Evolutionary conservation across 768 basidiomycete genomes (phyloP), one percentile per base, ranked within the genome.

Genomic region (Gyrodon lividus): DNA sequence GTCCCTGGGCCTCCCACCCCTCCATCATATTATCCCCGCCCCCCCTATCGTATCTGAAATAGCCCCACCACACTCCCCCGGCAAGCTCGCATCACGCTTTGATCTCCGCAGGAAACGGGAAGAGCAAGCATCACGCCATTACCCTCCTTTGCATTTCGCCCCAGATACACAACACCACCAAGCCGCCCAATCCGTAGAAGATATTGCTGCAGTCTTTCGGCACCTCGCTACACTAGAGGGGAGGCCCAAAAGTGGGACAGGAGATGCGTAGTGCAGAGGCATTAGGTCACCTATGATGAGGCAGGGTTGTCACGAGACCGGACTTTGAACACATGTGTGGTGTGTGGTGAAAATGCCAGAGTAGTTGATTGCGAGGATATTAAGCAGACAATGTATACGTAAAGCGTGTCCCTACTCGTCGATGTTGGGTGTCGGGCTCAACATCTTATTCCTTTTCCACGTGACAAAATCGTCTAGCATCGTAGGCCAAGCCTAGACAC

Each of bases 401-500:
- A 54, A 49, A 30, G 31, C 33, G 33, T 57, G 54, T 55, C 6
- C 33, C n/a, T 43, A 48, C 19, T 50, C 13, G 26, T 47, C 46
- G 19, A 23, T 42, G 24, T n/a, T 39, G 13, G 39, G 22, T 35
- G 43, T 48, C 6, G 52, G 35, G 22, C 9, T 31, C 45, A 51
- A 24, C 45, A 41, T 47, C 51, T 57, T 70, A 5, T 50, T 52
- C 52, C 67, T 72, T 63, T 85, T 89, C 86, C 84, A 89, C 2
- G 64, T 63, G 5, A 84, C 87, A 60, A 92, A 92, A 54, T 89
- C 83, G 59, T 92, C 90, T 40, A 92, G 69, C 55, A 90, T 72
- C 13, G 88, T 87, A 0, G 90, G 90, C 90, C 90, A 92, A 30
- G 88, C 86, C 87, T 89, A n/a, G 22, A 5, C 19, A 35, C 26